phyloP scores from a whole-genome alignment of 2,329 filamentous ascomycete species.

The Aspergillus floridensis region DNA sequence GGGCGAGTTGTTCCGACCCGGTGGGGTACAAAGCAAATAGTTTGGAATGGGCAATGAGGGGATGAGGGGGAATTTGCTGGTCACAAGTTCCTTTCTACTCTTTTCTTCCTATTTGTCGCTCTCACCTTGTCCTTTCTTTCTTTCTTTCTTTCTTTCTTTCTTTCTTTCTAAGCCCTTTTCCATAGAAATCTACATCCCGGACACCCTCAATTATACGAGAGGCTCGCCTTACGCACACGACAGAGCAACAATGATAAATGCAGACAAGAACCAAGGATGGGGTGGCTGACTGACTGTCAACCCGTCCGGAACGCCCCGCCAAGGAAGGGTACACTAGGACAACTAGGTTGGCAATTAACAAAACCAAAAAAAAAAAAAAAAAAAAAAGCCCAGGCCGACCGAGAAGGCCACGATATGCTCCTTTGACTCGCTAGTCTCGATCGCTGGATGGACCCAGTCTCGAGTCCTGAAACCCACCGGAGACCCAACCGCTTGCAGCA shows the following conservation, averaged over 20 bases:
- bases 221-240: neutral
- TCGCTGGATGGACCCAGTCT: neutral
- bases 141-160: too few relatives aligned
- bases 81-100: too few relatives aligned
- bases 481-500: neutral
- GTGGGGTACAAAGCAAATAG: constrained; percentile 1
- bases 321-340: neutral
- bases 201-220: neutral
- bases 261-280: neutral
- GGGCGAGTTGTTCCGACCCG: constrained; percentile 10
- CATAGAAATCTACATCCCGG: neutral
- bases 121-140: neutral
- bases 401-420: neutral
- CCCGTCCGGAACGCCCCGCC: neutral
- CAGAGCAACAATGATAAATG: neutral
- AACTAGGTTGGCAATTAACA: neutral
- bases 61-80: too few relatives aligned
- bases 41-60: neutral
- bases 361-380: too few relatives aligned
- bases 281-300: neutral
- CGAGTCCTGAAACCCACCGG: neutral
- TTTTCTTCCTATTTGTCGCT: neutral
- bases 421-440: neutral
- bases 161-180: too few relatives aligned
- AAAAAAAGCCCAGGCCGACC: neutral